Evolutionary conservation across 176 grass and related monocot species (phyloP).

Genomic region (Stipa capillata): DNA sequence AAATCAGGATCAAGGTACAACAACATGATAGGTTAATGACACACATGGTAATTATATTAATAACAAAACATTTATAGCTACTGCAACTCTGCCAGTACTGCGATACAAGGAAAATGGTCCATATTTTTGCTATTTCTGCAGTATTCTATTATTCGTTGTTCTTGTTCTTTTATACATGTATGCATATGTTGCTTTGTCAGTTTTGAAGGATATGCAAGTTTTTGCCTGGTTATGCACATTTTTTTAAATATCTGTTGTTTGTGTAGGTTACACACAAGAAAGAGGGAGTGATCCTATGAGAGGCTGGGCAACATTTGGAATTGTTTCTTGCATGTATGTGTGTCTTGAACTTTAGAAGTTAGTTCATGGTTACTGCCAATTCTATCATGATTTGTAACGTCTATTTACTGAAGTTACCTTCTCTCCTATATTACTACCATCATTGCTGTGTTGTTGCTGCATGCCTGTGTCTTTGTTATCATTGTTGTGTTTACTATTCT

Average conservation of each 20-base stretch:
- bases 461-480: not conserved
- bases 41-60: not conserved
- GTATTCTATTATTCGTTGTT: not conserved
- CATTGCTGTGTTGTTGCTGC: not conserved
- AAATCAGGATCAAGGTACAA: not conserved
- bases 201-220: not conserved
- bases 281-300: conserved; percentile 42
- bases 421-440: conserved; percentile 12
- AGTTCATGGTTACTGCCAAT: not conserved
- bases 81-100: not conserved
- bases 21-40: not conserved
- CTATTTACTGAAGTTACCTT: not conserved
- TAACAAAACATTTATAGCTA: not conserved
- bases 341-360: conserved; percentile 13
- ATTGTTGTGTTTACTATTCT: not conserved
- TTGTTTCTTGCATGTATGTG: conserved; percentile 80
- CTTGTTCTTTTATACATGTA: not conserved
- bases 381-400: conserved; percentile 7
- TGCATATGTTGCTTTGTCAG: not conserved
- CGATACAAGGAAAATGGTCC: not conserved
- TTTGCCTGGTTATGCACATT: not conserved
- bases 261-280: conserved; percentile 57
- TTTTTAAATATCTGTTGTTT: not conserved
- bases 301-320: conserved; percentile 83
- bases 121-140: not conserved